phyloP scores from a whole-genome alignment of 768 basidiomycete species.

The Lactarius hengduanensis region DNA sequence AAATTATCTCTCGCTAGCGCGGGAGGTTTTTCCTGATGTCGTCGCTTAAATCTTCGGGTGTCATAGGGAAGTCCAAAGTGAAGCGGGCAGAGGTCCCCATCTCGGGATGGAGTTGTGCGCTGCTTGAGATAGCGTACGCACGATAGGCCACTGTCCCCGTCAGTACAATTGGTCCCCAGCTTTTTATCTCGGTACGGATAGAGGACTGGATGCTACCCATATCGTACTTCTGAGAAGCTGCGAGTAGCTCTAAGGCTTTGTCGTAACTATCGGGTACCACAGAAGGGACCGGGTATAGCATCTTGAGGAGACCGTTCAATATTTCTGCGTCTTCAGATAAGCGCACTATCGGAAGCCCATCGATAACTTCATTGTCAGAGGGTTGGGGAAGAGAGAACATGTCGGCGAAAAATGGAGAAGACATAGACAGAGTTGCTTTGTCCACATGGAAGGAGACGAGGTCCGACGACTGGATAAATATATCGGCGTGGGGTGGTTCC shows the following conservation, averaged over 20 bases:
- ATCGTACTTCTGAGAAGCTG: conserved; percentile 29
- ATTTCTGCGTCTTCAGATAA: background rate
- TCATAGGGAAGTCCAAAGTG: too few relatives aligned
- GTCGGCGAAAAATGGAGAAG: conserved; percentile 7
- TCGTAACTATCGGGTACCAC: background rate
- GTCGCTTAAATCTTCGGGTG: too few relatives aligned
- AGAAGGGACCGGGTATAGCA: background rate
- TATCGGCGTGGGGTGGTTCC: background rate
- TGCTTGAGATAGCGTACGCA: too few relatives aligned
- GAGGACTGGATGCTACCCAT: too few relatives aligned
- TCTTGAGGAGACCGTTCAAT: background rate
- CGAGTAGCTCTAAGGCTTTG: conserved; percentile 14
- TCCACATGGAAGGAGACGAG: background rate
- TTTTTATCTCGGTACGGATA: too few relatives aligned
- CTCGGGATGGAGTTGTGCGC: too few relatives aligned
- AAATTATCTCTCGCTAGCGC: too few relatives aligned
- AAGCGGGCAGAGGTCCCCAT: too few relatives aligned
- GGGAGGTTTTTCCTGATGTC: too few relatives aligned
- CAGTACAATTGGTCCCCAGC: too few relatives aligned
- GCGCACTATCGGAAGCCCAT: background rate
- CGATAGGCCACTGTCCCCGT: too few relatives aligned
- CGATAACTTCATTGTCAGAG: background rate
- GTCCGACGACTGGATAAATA: background rate
- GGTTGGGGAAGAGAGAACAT: conserved; percentile 6
- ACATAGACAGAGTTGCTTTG: background rate